Percentiles rank a stretch among this genome's conserved stretches.
These are phyloP conservation scores for Boletus huronensis DNA, from an alignment of 768 basidiomycete genomes.

Conservation along the genomic window DNA sequence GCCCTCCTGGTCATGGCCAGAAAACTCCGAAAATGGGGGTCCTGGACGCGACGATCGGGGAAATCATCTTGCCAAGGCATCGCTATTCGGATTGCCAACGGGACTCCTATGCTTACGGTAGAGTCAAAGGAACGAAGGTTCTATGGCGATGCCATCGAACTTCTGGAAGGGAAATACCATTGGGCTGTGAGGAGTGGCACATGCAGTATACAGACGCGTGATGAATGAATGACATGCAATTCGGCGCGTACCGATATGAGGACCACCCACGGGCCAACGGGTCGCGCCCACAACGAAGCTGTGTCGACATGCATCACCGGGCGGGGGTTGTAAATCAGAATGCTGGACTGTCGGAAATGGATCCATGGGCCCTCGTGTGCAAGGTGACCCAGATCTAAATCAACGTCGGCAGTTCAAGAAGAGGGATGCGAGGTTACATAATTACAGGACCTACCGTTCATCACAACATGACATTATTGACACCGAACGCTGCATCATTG, in stretches of 20 bases:
- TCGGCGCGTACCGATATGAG: background rate
- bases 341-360: background rate
- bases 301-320: background rate
- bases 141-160: background rate
- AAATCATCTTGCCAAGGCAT: background rate
- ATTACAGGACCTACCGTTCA: background rate
- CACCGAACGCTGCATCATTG: too few relatives aligned
- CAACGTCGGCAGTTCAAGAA: background rate
- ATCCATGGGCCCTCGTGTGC: too few relatives aligned
- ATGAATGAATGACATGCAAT: background rate
- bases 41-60: background rate
- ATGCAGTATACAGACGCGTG: background rate
- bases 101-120: too few relatives aligned
- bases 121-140: background rate
- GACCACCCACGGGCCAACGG: background rate
- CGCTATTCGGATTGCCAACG: background rate
- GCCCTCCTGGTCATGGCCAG: background rate
- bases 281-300: constrained; percentile 5
- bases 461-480: too few relatives aligned
- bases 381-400: too few relatives aligned
- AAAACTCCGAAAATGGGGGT: constrained; percentile 2
- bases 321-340: background rate
- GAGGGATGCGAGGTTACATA: background rate
- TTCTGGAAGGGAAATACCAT: background rate
- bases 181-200: background rate